These are phyloP conservation scores for Hymenoscyphus scutula DNA, from an alignment of 2,329 filamentous ascomycete species.

Conservation along the genomic window DNA sequence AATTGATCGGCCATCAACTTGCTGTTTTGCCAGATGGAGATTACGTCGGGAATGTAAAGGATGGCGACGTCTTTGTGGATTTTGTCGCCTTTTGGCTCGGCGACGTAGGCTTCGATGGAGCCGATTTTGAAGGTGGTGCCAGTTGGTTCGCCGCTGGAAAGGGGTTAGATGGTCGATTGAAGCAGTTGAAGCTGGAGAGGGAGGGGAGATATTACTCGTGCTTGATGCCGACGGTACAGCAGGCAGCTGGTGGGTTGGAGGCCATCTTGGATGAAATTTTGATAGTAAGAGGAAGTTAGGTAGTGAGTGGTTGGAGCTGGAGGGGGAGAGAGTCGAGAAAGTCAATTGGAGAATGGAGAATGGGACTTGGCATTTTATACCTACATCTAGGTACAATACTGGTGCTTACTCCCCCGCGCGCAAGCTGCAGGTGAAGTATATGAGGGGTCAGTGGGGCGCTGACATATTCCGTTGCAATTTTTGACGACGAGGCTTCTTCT, in stretches of 20 bases:
- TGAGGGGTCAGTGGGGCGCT: neutral
- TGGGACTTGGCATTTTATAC: neutral
- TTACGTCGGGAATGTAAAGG: conserved; percentile 35
- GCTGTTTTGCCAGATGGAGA: conserved; percentile 49
- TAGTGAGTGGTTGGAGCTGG: neutral
- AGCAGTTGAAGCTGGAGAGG: no score
- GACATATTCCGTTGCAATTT: neutral
- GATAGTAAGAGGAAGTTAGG: neutral
- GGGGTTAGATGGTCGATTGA: conserved; percentile 9
- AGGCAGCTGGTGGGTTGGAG: conserved; percentile 35
- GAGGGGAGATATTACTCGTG: conserved; percentile 33
- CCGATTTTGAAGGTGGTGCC: conserved; percentile 33
- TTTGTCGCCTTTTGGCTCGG: conserved; percentile 29
- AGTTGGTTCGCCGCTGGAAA: conserved; percentile 31
- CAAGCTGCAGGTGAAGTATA: neutral
- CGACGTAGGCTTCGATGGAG: conserved; percentile 35
- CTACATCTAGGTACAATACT: no score
- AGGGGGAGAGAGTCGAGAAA: neutral
- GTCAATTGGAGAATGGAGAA: neutral
- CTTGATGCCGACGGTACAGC: conserved; percentile 37
- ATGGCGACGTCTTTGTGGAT: conserved; percentile 35
- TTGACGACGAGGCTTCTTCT: no score
- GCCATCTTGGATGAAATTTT: conserved; percentile 30
- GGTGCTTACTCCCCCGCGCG: no score
- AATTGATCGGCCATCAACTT: conserved; percentile 71